Evolutionary conservation across 2,329 filamentous ascomycete genomes (phyloP), one percentile per base, ranked within the genome.

Genomic region (Colletotrichum incanum): DNA sequence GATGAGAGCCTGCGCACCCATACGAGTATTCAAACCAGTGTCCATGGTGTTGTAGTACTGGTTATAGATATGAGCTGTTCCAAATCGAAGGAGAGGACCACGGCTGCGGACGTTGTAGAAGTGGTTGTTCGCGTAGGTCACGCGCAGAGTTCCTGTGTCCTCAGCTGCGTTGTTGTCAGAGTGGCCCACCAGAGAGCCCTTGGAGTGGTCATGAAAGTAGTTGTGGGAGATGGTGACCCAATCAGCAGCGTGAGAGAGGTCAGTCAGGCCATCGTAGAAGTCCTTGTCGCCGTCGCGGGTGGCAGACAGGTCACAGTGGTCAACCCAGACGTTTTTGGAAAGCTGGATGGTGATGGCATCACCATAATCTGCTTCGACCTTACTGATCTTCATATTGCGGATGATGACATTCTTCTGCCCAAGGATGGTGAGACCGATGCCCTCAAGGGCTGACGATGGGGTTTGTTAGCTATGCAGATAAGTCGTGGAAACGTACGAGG

Each of bases 91-190:
- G 2, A 86, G 87, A 0, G 91, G 90, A 0, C 81, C 83, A 66
- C 90, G 90, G 16, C 87, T 90, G 84, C 90, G 89, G 78, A 91
- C 80, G 82, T 91, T 90, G 72, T 79, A 76, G 84, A 85, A 91
- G 83, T 88, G 84, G 85, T 92, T 92, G 83, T 91, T 87, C 80
- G 85, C 84, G 78, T 90, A 90, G 28, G 90, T 92, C 50, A 92
- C 82, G 76, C 82, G 86, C 47, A 92, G 83, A 76, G 90, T 85
- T 73, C 90, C 90, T 3, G 77, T 86, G 79, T 92, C 90, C 74
- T 89, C 87, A 39, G 77, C 81, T 20, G 76, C 81, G 79, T 90
- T 90, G 79, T 72, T 83, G 81, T 90, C 86, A 20, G 84, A 86
- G 83, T 90, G 87, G 7, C 86, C 88, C 64, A 90, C 81, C n/a